phyloP scores from a whole-genome alignment of 2,329 filamentous ascomycete genomes.

The Polytolypa hystricis region DNA sequence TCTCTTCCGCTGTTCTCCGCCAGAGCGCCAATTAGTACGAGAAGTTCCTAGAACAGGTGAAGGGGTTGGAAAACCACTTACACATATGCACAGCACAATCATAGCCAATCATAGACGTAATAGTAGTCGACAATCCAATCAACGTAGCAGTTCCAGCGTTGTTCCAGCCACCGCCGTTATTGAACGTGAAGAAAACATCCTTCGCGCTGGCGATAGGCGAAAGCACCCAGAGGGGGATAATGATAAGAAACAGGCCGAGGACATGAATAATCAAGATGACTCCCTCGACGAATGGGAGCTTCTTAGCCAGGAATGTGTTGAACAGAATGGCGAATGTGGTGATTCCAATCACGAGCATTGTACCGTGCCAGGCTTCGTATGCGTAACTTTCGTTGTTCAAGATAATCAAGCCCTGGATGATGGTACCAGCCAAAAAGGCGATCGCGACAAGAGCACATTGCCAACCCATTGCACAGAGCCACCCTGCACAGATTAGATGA shows the following conservation, averaged over 20 bases:
- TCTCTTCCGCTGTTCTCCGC: constrained; percentile 26
- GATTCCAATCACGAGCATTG: constrained; percentile 33
- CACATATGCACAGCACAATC: constrained; percentile 38
- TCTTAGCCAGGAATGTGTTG: constrained; percentile 31
- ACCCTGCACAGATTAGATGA: constrained; percentile 19
- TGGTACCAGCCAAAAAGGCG: constrained; percentile 34
- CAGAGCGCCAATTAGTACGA: not conserved
- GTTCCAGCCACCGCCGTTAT: constrained; percentile 32
- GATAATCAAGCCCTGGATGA: constrained; percentile 36
- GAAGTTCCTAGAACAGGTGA: constrained; percentile 1
- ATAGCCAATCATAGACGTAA: constrained; percentile 32
- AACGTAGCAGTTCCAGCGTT: constrained; percentile 27
- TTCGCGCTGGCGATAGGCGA: constrained; percentile 27
- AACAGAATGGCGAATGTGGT: constrained; percentile 30
- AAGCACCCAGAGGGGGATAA: constrained; percentile 34
- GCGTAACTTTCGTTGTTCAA: constrained; percentile 33
- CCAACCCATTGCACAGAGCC: constrained; percentile 36
- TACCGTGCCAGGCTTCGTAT: constrained; percentile 34
- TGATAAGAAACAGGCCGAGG: constrained; percentile 31
- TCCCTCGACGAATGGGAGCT: constrained; percentile 29
- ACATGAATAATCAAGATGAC: constrained; percentile 33
- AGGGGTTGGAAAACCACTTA: constrained; percentile 15
- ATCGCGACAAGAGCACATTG: constrained; percentile 35
- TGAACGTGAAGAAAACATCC: constrained; percentile 32
- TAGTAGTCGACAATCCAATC: constrained; percentile 30